These are phyloP conservation scores for Aspergillus taichungensis DNA, from an alignment of 495 filamentous ascomycete genomes.

Conservation along the genomic window DNA sequence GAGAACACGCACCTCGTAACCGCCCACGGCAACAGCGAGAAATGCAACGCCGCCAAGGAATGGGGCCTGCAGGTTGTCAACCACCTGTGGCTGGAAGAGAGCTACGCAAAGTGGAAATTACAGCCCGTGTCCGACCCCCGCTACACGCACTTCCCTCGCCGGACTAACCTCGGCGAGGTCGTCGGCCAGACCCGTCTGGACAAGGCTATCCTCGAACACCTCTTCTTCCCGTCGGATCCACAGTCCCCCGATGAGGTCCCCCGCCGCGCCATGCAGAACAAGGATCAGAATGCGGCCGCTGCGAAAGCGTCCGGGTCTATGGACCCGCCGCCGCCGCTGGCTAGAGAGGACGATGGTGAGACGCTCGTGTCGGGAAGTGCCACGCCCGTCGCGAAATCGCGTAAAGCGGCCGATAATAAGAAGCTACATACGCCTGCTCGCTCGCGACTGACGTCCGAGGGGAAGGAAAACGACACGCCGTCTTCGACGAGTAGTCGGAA, in stretches of 20 bases:
- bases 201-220: slow-evolving; percentile 40
- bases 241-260: slow-evolving; percentile 11
- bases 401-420: slow-evolving; percentile 12
- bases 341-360: slow-evolving; percentile 10
- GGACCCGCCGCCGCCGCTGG: slow-evolving; percentile 13
- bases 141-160: slow-evolving; percentile 73
- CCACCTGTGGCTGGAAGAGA: slow-evolving; percentile 96
- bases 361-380: slow-evolving; percentile 9
- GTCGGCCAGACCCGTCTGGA: slow-evolving; percentile 77
- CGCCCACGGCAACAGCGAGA: slow-evolving; percentile 78
- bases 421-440: slow-evolving; percentile 40
- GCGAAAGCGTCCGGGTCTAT: slow-evolving; percentile 7
- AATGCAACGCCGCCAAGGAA: slow-evolving; percentile 81
- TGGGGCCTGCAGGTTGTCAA: slow-evolving; percentile 89
- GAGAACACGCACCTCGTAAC: slow-evolving; percentile 96
- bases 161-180: slow-evolving; percentile 88
- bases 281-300: slow-evolving; percentile 24
- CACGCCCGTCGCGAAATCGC: slow-evolving; percentile 23
- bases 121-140: slow-evolving; percentile 56
- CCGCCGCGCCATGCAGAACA: slow-evolving; percentile 25
- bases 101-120: slow-evolving; percentile 77
- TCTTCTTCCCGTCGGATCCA: slow-evolving; percentile 41
- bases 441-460: slow-evolving; percentile 34
- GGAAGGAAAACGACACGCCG: slow-evolving; percentile 84
- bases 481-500: slow-evolving; percentile 69